Conservation (phyloP, 2,329 filamentous ascomycete genomes). For the Venturia effusa region DNA sequence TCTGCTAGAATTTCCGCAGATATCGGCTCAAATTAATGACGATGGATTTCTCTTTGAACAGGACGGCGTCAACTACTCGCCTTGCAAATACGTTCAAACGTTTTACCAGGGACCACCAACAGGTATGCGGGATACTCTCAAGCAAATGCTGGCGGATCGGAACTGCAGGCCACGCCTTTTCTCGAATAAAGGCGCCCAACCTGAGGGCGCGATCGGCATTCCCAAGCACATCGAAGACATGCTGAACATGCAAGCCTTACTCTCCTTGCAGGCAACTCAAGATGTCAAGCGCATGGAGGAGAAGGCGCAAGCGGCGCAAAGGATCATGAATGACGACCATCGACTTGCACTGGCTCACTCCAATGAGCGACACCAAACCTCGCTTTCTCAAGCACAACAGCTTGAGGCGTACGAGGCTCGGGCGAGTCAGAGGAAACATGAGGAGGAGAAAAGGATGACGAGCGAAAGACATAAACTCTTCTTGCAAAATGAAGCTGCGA, state of each 20-base stretch:
- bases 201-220: not conserved
- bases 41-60: conserved; percentile 7
- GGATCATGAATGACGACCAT: not conserved
- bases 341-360: not conserved
- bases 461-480: conserved; percentile 1
- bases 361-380: not conserved
- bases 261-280: not conserved
- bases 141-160: not conserved
- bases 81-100: not conserved
- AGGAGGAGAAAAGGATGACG: not conserved
- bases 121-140: not conserved
- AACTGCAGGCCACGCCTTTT: conserved; percentile 5
- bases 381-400: conserved; percentile 3
- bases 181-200: not conserved
- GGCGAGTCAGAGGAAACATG: not conserved
- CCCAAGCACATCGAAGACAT: conserved; percentile 3
- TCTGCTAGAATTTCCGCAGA: conserved; percentile 7
- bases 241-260: not conserved
- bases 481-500: not conserved
- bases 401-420: not conserved
- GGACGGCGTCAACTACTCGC: not conserved
- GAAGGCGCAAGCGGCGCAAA: not conserved
- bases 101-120: not conserved
- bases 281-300: conserved; percentile 6
- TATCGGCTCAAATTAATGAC: conserved; percentile 4